These are phyloP conservation scores for Santalum album DNA, from an alignment of 164 flowering plant genomes.

Conservation along the genomic window DNA sequence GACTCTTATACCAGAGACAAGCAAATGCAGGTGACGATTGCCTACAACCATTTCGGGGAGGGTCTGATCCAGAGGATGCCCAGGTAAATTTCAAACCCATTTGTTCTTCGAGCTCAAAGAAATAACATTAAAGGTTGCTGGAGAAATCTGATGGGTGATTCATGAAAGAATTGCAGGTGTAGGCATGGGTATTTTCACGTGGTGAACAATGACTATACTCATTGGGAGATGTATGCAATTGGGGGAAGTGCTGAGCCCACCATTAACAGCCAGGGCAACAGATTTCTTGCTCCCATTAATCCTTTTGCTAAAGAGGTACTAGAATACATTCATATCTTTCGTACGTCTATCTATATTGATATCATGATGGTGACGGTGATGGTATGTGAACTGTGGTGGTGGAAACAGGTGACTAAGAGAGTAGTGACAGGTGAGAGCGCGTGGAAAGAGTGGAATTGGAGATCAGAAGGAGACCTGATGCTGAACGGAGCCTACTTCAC, in stretches of 20 bases:
- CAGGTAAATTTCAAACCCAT: not conserved
- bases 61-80: slow-evolving; percentile 53
- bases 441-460: slow-evolving; percentile 61
- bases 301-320: slow-evolving; percentile 55
- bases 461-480: slow-evolving; percentile 58
- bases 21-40: slow-evolving; percentile 77
- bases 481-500: slow-evolving; percentile 60
- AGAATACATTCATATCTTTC: no score
- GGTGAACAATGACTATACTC: slow-evolving; percentile 69
- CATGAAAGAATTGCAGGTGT: slow-evolving; percentile 33
- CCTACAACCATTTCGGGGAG: slow-evolving; percentile 83
- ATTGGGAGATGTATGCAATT: slow-evolving; percentile 74
- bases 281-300: slow-evolving; percentile 53
- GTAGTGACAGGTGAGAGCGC: slow-evolving; percentile 14
- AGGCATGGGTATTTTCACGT: slow-evolving; percentile 71
- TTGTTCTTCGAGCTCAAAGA: no score
- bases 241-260: slow-evolving; percentile 73
- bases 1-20: slow-evolving; percentile 61
- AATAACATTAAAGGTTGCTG: no score
- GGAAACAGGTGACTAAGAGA: slow-evolving; percentile 54
- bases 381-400: not conserved
- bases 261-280: slow-evolving; percentile 68
- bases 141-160: no score
- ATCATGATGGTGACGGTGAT: not conserved
- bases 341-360: not conserved